Evolutionary conservation across 2,329 filamentous ascomycete genomes (phyloP), one percentile per base, ranked within the genome.

Genomic region (Aspergillus caelatus): DNA sequence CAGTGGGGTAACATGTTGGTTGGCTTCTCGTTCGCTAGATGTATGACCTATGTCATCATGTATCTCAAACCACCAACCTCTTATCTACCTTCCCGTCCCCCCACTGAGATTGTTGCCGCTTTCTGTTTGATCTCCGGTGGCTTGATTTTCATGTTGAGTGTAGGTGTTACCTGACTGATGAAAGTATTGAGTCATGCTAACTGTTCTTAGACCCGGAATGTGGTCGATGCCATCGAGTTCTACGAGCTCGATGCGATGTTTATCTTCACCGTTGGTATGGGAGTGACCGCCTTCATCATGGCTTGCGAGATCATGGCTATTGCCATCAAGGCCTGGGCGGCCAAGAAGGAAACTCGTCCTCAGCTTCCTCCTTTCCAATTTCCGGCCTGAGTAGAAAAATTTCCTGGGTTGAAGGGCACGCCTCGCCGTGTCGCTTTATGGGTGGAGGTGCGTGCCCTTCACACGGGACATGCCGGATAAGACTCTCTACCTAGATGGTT

Each of bases 1-100:
- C 94, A 97, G 78, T 98, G 94, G 94, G 94, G 94, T 30, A 89
- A 88, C 72, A 85, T 98, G 68, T 85, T 98, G 59, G 85, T 92
- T 54, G 93, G 90, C 30, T 94, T 93, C 60, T 90, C 93, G 0
- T 84, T 96, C 62, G 89, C 93, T 28, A 88, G 94, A 54, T 88
- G 84, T 1, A 80, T 92, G 61, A 96, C 93, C 8, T 98, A 97
- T 75, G 78, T 95, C 6, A 79, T 94, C 46, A 79, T 92, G 63
- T 98, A 91, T 77, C 81, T 97, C 59, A 89, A 88, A 68, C 93
- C 94, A 19, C 93, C 94, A 2, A 89, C 83, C 32, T 96, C 93
- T 0, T 85, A 91, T 65, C 84, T 94, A 23, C 92, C 94, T 0
- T 91, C 92, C 41, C 88, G 94, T 30, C 94, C 94, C 10, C 94